phyloP scores from a whole-genome alignment of 2,329 filamentous ascomycete species.

The Xylariales sp. region DNA sequence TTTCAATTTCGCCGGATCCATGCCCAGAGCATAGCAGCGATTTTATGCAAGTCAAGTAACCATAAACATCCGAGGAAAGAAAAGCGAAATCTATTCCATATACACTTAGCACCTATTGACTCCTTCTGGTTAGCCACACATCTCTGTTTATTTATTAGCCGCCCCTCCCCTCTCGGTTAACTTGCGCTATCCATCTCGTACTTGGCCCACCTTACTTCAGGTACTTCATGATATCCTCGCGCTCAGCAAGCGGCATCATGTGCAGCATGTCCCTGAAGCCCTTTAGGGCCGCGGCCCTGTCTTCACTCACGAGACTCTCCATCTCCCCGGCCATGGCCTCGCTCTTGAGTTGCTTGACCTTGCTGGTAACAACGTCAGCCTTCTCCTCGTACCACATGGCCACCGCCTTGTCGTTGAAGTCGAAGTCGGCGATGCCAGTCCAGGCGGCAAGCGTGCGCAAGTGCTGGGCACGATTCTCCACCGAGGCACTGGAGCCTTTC shows the following conservation, averaged over 20 bases:
- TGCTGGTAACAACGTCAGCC: constrained; percentile 73
- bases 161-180: no score
- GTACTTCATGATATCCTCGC: constrained; percentile 71
- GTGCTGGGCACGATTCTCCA: constrained; percentile 44
- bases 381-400: constrained; percentile 97
- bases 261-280: constrained; percentile 81
- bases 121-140: no score
- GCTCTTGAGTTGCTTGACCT: constrained; percentile 78
- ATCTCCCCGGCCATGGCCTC: constrained; percentile 56
- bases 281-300: constrained; percentile 68
- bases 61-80: no score
- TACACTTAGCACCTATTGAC: no score
- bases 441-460: constrained; percentile 76
- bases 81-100: no score
- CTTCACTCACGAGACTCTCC: constrained; percentile 37
- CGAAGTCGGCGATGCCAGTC: constrained; percentile 73
- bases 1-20: no score
- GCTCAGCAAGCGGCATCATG: constrained; percentile 83
- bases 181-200: no score
- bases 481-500: constrained; percentile 29
- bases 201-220: no score
- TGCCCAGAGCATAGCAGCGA: no score
- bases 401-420: constrained; percentile 74
- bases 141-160: no score
- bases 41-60: no score